Evolutionary conservation across 1,284 basidiomycete genomes (phyloP), one percentile per base, ranked within the genome.

Genomic region (Phellinidium pouzarii): DNA sequence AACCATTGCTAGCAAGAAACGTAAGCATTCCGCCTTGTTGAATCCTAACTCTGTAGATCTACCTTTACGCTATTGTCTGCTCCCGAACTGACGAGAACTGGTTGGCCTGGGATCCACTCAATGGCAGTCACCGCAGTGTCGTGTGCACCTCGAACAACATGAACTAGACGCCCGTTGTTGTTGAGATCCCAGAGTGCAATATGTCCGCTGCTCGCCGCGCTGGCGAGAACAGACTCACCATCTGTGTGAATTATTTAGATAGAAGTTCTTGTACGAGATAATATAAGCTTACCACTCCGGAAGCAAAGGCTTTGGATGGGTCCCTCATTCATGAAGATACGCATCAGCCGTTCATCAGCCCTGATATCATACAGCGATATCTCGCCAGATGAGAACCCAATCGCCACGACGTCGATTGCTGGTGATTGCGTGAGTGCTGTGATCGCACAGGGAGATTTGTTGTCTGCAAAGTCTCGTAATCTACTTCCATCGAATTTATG

Each of bases 41-140:
- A 19, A 25, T 46, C 11, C 5, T 37, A 55, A 9, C 20, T 44
- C 45, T 23, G 41, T 45, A 38, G 19, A 59, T 66, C 45, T 50
- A 93, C 91, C 76, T 95, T 95, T 55, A 97, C 79, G 62, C 90
- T 91, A 64, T 97, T 97, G 66, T 97, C 94, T 59, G 87, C 88
- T 19, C 91, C 89, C 0, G 89, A 91, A 44, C 84, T 91, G 55
- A 96, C 76, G 48, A 97, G 71, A 17, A 97, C 71, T 4, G 93
- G 91, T 63, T 97, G 94, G 3, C 92, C 89, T 3, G 90, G 83
- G 11, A 96, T 79, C 91, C 92, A 97, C 63, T 94, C 84, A 6
- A 94, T 67, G 0, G 86, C 78, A 36, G 82, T 82, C 19, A 96
- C 80, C 4, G 82, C 77, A 31, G 86, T 83, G 59, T 94, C 91